Percentiles rank a stretch among this genome's conserved stretches.
Evolutionary conservation across 2,329 filamentous ascomycete genomes (phyloP).

Genomic region (Didymella pomorum): DNA sequence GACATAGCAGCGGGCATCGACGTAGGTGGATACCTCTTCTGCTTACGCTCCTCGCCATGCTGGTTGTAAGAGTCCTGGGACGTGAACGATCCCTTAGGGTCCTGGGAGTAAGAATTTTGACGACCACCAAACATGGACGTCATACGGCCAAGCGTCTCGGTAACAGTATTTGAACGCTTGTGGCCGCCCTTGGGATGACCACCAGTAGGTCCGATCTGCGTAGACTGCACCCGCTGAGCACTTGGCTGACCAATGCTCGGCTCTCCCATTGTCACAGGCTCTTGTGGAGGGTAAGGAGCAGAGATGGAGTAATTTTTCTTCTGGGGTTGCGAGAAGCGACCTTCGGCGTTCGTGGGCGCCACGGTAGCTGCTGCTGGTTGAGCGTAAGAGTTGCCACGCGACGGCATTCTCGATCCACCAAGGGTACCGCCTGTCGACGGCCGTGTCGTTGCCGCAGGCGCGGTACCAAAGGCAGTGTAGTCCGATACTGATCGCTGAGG

Average conservation of each 20-base stretch:
- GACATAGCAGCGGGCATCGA: conserved; percentile 82
- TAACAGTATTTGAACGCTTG: conserved; percentile 71
- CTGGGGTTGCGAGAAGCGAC: conserved; percentile 81
- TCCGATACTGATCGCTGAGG: conserved; percentile 63
- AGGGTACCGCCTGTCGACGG: conserved; percentile 86
- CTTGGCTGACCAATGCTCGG: conserved; percentile 68
- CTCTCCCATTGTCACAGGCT: conserved; percentile 41
- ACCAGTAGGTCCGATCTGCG: conserved; percentile 51
- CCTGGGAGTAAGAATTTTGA: conserved; percentile 42
- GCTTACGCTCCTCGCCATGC: conserved; percentile 60
- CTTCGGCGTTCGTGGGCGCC: conserved; percentile 87
- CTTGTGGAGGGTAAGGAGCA: conserved; percentile 67
- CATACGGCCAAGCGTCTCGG: conserved; percentile 82
- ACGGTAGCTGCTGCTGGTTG: conserved; percentile 88
- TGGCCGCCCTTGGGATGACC: conserved; percentile 53
- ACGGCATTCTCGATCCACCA: conserved; percentile 68
- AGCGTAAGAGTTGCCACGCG: conserved; percentile 79
- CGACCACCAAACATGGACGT: conserved; percentile 79
- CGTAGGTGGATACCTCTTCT: conserved; percentile 83
- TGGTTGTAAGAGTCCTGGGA: conserved; percentile 59
- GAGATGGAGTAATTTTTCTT: conserved; percentile 76
- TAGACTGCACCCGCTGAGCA: conserved; percentile 61
- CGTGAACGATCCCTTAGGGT: conserved; percentile 41
- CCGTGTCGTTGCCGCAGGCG: conserved; percentile 58
- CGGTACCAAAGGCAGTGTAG: conserved; percentile 52